These are phyloP conservation scores for Chenopodium quinoa DNA, from an alignment of 148 eudicot species.

Conservation along the genomic window DNA sequence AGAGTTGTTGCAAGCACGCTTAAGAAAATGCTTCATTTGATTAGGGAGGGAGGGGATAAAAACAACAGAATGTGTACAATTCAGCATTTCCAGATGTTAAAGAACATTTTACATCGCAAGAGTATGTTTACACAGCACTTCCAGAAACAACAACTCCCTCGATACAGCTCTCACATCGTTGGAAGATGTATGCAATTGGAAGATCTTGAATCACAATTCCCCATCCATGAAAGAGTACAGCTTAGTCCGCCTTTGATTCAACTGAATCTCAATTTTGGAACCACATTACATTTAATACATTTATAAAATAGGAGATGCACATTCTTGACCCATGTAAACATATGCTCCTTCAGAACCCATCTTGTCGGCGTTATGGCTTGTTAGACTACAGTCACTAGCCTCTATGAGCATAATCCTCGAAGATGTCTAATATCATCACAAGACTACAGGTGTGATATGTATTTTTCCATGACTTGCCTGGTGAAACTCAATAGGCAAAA, in stretches of 20 bases:
- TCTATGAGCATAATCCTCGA: neutral
- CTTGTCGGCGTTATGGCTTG: neutral
- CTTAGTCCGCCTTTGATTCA: conserved; percentile 14
- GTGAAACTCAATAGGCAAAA: neutral
- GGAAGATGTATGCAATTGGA: conserved; percentile 1
- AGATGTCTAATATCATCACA: neutral
- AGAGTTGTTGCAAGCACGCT: neutral
- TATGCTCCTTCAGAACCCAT: conserved; percentile 11
- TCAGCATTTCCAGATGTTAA: neutral
- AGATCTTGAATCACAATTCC: neutral
- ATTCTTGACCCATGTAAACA: neutral
- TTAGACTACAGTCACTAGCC: neutral
- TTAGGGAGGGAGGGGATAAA: neutral
- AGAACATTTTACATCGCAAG: conserved; percentile 23
- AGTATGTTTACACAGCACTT: conserved; percentile 8
- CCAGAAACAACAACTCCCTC: conserved; percentile 10
- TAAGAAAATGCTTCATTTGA: neutral
- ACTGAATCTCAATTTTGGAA: neutral
- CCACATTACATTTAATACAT: conserved; percentile 11
- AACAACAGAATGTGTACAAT: neutral
- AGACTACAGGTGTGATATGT: neutral
- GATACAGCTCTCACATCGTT: neutral
- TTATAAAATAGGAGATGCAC: conserved; percentile 5
- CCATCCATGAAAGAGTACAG: neutral
- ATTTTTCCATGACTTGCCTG: conserved; percentile 9